Evolutionary conservation across 2,329 filamentous ascomycete genomes (phyloP).

Genomic region (Sporothrix brunneoviolacea): DNA sequence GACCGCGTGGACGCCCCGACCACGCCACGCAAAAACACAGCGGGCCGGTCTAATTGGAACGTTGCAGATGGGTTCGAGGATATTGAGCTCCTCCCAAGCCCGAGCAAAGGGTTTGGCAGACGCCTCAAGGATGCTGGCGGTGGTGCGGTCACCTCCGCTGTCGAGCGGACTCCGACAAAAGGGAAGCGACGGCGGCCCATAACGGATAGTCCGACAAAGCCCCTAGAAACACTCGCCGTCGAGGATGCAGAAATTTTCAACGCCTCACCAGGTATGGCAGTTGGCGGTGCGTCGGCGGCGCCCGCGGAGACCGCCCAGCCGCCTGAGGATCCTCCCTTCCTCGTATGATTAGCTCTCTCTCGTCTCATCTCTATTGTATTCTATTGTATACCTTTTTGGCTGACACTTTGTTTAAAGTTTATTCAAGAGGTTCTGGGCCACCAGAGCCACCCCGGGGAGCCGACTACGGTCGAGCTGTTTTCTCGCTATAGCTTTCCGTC

Average conservation of each 20-base stretch:
- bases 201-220: conserved; percentile 59
- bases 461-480: conserved; percentile 61
- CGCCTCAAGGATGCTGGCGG: conserved; percentile 32
- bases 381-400: background rate
- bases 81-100: conserved; percentile 48
- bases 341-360: conserved; percentile 31
- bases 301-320: background rate
- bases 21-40: conserved; percentile 48
- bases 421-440: conserved; percentile 61
- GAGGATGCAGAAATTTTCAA: conserved; percentile 5
- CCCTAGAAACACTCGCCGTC: conserved; percentile 44
- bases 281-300: background rate
- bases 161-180: conserved; percentile 56
- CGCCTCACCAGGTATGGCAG: background rate
- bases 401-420: too few species aligned
- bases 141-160: conserved; percentile 37
- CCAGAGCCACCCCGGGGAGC: conserved; percentile 44
- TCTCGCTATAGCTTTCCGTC: conserved; percentile 60
- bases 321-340: conserved; percentile 30
- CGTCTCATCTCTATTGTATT: background rate
- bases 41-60: conserved; percentile 43
- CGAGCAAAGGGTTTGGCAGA: conserved; percentile 41
- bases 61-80: conserved; percentile 74
- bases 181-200: conserved; percentile 63
- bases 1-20: conserved; percentile 29